Evolutionary conservation across 2,329 filamentous ascomycete species (phyloP), one percentile per base, ranked within the genome.

Genomic region (Trichoderma pleuroti): DNA sequence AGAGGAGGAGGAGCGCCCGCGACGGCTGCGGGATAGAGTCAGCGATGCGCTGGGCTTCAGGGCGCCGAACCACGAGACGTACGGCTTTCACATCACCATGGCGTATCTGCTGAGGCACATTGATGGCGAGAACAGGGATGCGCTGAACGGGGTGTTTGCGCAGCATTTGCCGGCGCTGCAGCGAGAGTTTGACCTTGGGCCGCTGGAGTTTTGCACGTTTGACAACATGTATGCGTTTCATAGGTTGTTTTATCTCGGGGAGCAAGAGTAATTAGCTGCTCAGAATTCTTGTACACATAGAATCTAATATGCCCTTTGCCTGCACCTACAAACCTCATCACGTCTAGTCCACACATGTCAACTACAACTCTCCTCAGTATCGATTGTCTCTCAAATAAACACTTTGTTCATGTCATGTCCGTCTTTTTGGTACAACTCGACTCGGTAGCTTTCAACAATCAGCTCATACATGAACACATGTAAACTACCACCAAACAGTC

Each of bases 121-220:
- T 24, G 73, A 74, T 24, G 73, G 71, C 2, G 71, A 71, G 24
- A 54, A 74, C 9, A 72, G 70, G 52, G 28, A 57, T 14, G 70
- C 72, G 71, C 24, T 76, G 49, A 63, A 72, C 46, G 63, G 42
- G 21, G 24, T 75, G 46, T 71, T 75, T 42, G 62, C 39, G 46
- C 60, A 72, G 39, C 67, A 71, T 49, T 62, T 74, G 9, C 63
- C 70, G 14, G 52, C 18, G 30, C 32, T 75, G 21, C 61, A 73
- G 57, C 59, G 60, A 28, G 72, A 75, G 64, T 74, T 76, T 70
- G 75, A 75, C 11, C 72, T 76, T 30, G 74, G 74, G 2, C 60
- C 71, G 12, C 68, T 74, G 24, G 74, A 76, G 60, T 76, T 76
- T 63, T 73, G 73, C 68, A 74, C 72, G 18, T 76, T 75, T 71